A percentile compares a stretch with the other conserved stretches of the same genome.
Evolutionary conservation across 129 eudicot species (phyloP).

Genomic region (Pittosporum tobira): DNA sequence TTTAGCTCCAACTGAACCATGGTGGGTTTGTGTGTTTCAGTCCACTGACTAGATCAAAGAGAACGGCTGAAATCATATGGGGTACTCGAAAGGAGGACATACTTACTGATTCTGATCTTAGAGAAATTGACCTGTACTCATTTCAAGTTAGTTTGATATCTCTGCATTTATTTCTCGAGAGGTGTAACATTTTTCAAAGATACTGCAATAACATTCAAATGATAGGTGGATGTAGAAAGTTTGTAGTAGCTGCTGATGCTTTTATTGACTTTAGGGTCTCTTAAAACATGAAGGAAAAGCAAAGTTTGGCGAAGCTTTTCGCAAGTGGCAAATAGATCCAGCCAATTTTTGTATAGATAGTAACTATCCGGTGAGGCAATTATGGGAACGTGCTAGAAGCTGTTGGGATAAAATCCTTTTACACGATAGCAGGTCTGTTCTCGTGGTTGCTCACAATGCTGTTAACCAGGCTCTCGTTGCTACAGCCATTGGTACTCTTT

Average conservation of each 20-base stretch:
- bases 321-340: slow-evolving; percentile 83
- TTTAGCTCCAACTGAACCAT: not conserved
- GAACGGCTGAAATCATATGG: slow-evolving; percentile 98
- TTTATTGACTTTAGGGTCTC: slow-evolving; percentile 52
- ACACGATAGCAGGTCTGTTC: slow-evolving; percentile 80
- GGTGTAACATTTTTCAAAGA: slow-evolving; percentile 9
- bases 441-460: slow-evolving; percentile 98
- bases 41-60: slow-evolving; percentile 68
- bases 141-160: slow-evolving; percentile 63
- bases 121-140: slow-evolving; percentile 92
- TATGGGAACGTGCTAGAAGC: slow-evolving; percentile 84
- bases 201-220: not conserved
- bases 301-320: slow-evolving; percentile 62
- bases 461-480: slow-evolving; percentile 99
- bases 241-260: slow-evolving; percentile 4
- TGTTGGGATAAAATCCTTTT: slow-evolving; percentile 70
- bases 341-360: slow-evolving; percentile 79
- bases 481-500: slow-evolving; percentile 64
- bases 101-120: slow-evolving; percentile 62
- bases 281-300: slow-evolving; percentile 84
- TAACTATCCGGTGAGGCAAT: slow-evolving; percentile 92
- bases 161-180: slow-evolving; percentile 12
- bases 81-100: slow-evolving; percentile 62
- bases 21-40: slow-evolving; percentile 32
- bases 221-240: not conserved